These are phyloP conservation scores for Leccinum pellstonianum DNA, from an alignment of 768 basidiomycete species.

Conservation along the genomic window DNA sequence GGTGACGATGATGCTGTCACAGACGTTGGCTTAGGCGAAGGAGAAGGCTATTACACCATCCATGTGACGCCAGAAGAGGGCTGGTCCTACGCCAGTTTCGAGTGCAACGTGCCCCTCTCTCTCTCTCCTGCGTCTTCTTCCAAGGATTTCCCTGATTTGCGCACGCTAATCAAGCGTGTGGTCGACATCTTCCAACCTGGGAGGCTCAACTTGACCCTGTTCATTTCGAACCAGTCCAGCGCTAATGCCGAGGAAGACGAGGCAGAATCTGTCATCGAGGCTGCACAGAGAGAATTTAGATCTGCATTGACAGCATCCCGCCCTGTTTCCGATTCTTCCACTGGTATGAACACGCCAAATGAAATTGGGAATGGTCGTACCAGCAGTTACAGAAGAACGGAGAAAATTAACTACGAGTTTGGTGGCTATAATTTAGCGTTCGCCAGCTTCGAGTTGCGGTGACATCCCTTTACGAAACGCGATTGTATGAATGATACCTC, in stretches of 20 bases:
- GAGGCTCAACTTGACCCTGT: constrained; percentile 81
- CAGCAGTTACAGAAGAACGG: constrained; percentile 72
- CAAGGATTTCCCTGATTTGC: constrained; percentile 65
- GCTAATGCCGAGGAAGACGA: constrained; percentile 41
- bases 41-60: constrained; percentile 96
- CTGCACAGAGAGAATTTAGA: constrained; percentile 72
- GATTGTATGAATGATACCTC: constrained; percentile 20
- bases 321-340: constrained; percentile 26
- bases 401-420: constrained; percentile 98
- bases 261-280: constrained; percentile 60
- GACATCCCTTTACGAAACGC: constrained; percentile 17
- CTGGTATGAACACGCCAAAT: constrained; percentile 13
- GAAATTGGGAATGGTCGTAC: constrained; percentile 19
- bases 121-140: constrained; percentile 29
- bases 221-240: constrained; percentile 71
- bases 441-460: constrained; percentile 73
- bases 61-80: constrained; percentile 98
- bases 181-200: constrained; percentile 92
- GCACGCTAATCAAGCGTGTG: constrained; percentile 81
- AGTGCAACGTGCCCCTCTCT: constrained; percentile 88
- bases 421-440: constrained; percentile 90
- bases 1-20: constrained; percentile 25
- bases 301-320: constrained; percentile 48
- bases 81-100: constrained; percentile 98
- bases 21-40: constrained; percentile 45